Conservation (phyloP, 139 green algal species). For the Pseudopediastrum boryanum region DNA sequence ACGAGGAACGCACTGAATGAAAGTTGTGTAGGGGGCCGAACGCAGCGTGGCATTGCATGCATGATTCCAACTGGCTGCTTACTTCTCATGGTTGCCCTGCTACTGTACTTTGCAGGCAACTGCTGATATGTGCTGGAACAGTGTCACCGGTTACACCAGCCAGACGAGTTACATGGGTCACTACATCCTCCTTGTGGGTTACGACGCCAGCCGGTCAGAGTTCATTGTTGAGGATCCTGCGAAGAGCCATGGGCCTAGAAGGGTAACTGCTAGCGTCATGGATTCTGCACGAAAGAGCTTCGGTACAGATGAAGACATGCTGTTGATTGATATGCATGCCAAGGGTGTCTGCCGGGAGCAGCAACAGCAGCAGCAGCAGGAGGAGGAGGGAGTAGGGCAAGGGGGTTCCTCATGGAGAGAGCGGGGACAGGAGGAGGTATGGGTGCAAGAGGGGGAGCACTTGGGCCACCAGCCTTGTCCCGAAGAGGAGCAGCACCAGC, state of each 20-base stretch:
- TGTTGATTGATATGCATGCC: slow-evolving; percentile 51
- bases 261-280: slow-evolving; percentile 41
- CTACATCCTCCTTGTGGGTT: slow-evolving; percentile 37
- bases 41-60: too few relatives aligned
- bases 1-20: too few relatives aligned
- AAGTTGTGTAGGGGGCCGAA: too few relatives aligned
- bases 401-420: too few relatives aligned
- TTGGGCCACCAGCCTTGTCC: too few relatives aligned
- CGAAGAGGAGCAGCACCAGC: too few relatives aligned
- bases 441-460: too few relatives aligned
- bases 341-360: background rate
- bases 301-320: slow-evolving; percentile 80
- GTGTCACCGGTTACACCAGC: slow-evolving; percentile 15
- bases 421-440: too few relatives aligned
- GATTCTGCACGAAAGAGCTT: slow-evolving; percentile 65
- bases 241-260: slow-evolving; percentile 3
- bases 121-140: slow-evolving; percentile 13
- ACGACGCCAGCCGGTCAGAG: background rate
- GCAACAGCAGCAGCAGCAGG: background rate
- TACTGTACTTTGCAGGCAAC: too few relatives aligned
- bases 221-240: slow-evolving; percentile 71
- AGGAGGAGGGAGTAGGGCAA: too few relatives aligned
- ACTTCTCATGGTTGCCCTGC: too few relatives aligned
- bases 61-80: too few relatives aligned
- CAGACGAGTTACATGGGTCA: slow-evolving; percentile 49